Conservation (phyloP, 495 filamentous ascomycete genomes). For the Talaromyces stipitatus region DNA sequence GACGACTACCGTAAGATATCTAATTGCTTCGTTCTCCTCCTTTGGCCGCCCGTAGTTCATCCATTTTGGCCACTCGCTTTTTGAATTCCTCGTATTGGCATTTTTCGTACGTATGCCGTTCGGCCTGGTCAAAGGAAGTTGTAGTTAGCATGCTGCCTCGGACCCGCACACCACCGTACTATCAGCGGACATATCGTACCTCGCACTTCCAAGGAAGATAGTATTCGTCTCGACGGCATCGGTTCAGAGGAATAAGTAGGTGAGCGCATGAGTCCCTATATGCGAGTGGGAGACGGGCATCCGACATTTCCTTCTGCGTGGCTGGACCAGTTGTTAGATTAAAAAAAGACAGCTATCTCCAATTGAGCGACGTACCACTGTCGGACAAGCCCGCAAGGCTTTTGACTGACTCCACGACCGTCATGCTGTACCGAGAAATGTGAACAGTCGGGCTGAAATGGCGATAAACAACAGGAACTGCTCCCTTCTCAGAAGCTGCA, state of each 20-base stretch:
- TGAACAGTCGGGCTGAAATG: neutral
- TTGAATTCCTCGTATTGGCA: constrained; percentile 99
- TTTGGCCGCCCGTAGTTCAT: constrained; percentile 85
- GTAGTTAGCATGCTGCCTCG: neutral
- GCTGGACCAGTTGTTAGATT: constrained; percentile 36
- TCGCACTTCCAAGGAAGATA: constrained; percentile 97
- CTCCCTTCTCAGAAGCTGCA: neutral
- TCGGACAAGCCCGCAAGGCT: constrained; percentile 43
- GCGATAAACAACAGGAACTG: neutral
- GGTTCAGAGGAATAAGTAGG: constrained; percentile 89
- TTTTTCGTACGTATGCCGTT: constrained; percentile 96
- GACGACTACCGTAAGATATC: constrained; percentile 14
- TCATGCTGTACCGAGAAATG: constrained; percentile 25
- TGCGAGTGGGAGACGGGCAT: constrained; percentile 75
- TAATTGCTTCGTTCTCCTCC: constrained; percentile 83
- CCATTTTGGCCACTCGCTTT: constrained; percentile 97
- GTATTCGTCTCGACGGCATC: constrained; percentile 83
- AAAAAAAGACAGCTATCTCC: neutral
- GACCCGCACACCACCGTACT: neutral
- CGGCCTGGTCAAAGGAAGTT: constrained; percentile 48
- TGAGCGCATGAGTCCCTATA: constrained; percentile 94
- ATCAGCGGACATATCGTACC: constrained; percentile 49
- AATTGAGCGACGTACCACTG: constrained; percentile 10
- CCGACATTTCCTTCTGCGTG: constrained; percentile 85
- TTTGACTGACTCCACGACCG: constrained; percentile 46